Evolutionary conservation across 2,329 filamentous ascomycete genomes (phyloP), one percentile per base, ranked within the genome.

Genomic region (Colletotrichum falcatum): DNA sequence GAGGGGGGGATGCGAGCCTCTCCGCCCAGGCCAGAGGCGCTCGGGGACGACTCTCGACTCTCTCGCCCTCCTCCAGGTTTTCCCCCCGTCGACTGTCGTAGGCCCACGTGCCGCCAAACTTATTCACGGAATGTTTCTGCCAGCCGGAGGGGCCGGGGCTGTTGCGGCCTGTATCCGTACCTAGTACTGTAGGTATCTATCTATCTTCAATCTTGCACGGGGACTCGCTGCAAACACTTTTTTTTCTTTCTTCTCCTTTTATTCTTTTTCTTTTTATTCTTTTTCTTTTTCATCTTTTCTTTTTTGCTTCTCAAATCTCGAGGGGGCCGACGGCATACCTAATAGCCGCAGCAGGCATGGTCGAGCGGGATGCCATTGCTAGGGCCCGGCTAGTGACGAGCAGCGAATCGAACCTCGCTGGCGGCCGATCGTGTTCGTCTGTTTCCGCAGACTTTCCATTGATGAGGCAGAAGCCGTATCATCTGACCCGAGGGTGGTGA

Each of bases 381-480:
- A n/a, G n/a, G 64, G 55, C 46, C 64, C 42, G 35, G 48, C 28
- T 20, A n/a, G 16, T 61, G 42, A 28, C 59, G 63, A 56, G 26
- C 68, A 56, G 26, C 68, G 51, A 63, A 67, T 68, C 51, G 53
- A 71, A 33, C 59, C 30, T n/a, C 53, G 60, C 39, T 48, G n/a
- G n/a, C 35, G 37, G 58, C 23, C 39, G 51, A 63, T 68, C 64
- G 23, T 67, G 68, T 68, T 71, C 68, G 64, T 71, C 68, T 60
- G 64, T 71, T 70, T 70, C 64, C 68, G 58, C 56, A 67, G 64
- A 68, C 59, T 70, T 23, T 62, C 58, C n/a, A 53, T 44, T 51
- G 58, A 62, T 70, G 64, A 71, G 68, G 68, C 65, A 71, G 53
- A 68, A 59, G 51, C 37, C 48, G 68, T 71, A 39, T 68, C 68